Percentiles rank a stretch among this genome's conserved stretches.
phyloP scores from a whole-genome alignment of 1,139 yeast genomes.

The Candida pseudocylindracea region DNA sequence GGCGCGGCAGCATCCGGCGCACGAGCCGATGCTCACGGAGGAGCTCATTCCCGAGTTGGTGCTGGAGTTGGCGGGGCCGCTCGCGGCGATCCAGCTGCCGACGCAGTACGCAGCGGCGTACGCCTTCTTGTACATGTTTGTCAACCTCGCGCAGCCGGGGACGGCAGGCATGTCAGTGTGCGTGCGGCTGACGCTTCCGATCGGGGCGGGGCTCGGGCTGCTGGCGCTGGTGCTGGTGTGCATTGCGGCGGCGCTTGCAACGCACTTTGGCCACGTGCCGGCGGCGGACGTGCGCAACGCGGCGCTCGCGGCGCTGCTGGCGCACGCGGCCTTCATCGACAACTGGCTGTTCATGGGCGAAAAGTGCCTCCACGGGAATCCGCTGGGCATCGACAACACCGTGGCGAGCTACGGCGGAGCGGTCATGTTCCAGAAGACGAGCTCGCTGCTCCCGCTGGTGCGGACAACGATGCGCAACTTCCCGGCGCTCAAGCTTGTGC shows the following conservation, averaged over 20 bases:
- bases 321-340: slow-evolving; percentile 42
- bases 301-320: slow-evolving; percentile 3
- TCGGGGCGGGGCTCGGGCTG: slow-evolving; percentile 95
- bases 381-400: slow-evolving; percentile 92
- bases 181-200: slow-evolving; percentile 70
- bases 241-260: slow-evolving; percentile 51
- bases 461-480: slow-evolving; percentile 47
- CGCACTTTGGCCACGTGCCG: slow-evolving; percentile 31
- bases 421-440: slow-evolving; percentile 57
- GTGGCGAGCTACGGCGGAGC: slow-evolving; percentile 96
- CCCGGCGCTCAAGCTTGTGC: slow-evolving; percentile 51
- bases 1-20: not conserved
- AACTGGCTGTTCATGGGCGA: slow-evolving; percentile 88
- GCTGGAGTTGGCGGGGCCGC: slow-evolving; percentile 14
- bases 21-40: slow-evolving; percentile 17
- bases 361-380: slow-evolving; percentile 89
- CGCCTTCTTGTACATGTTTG: slow-evolving; percentile 62
- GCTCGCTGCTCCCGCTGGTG: slow-evolving; percentile 29
- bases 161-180: slow-evolving; percentile 33
- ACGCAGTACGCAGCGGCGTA: slow-evolving; percentile 67
- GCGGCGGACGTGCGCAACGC: slow-evolving; percentile 9
- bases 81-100: slow-evolving; percentile 23
- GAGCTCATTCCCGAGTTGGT: slow-evolving; percentile 20
- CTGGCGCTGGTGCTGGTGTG: slow-evolving; percentile 85
- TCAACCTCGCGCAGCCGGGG: slow-evolving; percentile 26